These are phyloP conservation scores for Verticillium nonalfalfae DNA, from an alignment of 2,329 filamentous ascomycete species.

Conservation along the genomic window DNA sequence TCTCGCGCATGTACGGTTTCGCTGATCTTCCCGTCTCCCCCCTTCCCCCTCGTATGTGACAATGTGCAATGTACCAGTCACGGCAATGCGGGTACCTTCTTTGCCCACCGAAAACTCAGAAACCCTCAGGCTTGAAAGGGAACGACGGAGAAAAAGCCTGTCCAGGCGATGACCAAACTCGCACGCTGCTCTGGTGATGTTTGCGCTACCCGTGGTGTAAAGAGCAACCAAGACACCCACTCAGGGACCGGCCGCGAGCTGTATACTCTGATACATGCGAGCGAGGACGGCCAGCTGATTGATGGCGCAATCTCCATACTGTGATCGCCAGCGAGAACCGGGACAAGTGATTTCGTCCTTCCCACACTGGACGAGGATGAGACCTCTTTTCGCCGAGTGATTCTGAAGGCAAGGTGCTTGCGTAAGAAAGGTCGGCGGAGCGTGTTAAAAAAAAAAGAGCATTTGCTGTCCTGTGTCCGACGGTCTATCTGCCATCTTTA, in stretches of 20 bases:
- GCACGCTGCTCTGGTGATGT: too few relatives aligned
- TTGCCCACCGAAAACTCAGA: not conserved
- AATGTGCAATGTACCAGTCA: not conserved
- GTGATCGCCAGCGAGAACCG: not conserved
- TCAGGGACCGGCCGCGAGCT: too few relatives aligned
- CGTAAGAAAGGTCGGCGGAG: not conserved
- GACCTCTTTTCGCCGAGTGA: not conserved
- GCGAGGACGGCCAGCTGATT: not conserved
- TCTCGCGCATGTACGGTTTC: not conserved
- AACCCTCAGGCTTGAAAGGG: not conserved
- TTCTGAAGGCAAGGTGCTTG: not conserved
- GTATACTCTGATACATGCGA: too few relatives aligned
- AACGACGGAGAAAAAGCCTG: not conserved
- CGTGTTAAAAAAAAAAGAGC: not conserved
- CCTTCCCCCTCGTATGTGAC: too few relatives aligned
- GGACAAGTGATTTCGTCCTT: not conserved
- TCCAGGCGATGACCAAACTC: not conserved
- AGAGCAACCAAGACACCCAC: too few relatives aligned
- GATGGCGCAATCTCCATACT: not conserved
- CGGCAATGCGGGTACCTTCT: not conserved
- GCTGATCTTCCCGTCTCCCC: too few relatives aligned
- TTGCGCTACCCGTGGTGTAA: too few relatives aligned
- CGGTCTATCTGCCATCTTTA: not conserved
- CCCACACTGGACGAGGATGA: not conserved
- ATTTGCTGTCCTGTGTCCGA: not conserved